Evolutionary conservation across 805 yeast genomes (phyloP).

Genomic region (Groenewaldozyma salmanticensis): DNA sequence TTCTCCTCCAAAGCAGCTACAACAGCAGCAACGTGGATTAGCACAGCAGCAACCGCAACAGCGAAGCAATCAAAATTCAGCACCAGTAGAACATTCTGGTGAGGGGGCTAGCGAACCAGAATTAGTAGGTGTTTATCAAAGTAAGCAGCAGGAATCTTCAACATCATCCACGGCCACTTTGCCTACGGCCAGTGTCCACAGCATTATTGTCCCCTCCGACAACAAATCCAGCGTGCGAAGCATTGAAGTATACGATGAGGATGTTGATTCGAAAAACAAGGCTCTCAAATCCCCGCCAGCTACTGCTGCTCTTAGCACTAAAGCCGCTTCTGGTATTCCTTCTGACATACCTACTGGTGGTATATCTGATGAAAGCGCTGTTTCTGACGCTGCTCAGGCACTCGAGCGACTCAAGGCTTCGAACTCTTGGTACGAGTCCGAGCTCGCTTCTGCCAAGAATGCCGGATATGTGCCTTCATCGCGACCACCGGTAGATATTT

Average conservation of each 20-base stretch:
- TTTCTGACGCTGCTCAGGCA: conserved; percentile 13
- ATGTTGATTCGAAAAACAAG: background rate
- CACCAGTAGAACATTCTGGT: too few species aligned
- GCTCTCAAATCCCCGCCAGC: conserved; percentile 1
- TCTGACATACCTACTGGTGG: conserved; percentile 4
- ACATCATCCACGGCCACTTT: too few species aligned
- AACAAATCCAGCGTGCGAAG: too few species aligned
- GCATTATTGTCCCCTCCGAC: background rate
- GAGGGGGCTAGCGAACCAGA: too few species aligned
- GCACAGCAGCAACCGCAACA: conserved; percentile 1
- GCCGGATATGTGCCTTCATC: conserved; percentile 20
- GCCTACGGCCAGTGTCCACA: background rate
- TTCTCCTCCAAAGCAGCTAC: background rate
- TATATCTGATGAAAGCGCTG: conserved; percentile 4
- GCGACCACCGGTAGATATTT: conserved; percentile 21
- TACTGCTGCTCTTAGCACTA: conserved; percentile 2
- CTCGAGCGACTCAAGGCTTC: conserved; percentile 23
- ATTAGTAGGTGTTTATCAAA: too few species aligned
- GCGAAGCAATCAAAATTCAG: too few species aligned
- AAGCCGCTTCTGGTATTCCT: conserved; percentile 1
- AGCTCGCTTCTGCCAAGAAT: conserved; percentile 20
- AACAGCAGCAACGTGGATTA: background rate
- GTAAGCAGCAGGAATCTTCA: too few species aligned
- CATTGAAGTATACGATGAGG: background rate
- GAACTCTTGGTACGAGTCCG: conserved; percentile 24